A percentile compares a stretch with the other conserved stretches of the same genome.
Conservation (phyloP, 768 basidiomycete species). For the Podaxis sp. region DNA sequence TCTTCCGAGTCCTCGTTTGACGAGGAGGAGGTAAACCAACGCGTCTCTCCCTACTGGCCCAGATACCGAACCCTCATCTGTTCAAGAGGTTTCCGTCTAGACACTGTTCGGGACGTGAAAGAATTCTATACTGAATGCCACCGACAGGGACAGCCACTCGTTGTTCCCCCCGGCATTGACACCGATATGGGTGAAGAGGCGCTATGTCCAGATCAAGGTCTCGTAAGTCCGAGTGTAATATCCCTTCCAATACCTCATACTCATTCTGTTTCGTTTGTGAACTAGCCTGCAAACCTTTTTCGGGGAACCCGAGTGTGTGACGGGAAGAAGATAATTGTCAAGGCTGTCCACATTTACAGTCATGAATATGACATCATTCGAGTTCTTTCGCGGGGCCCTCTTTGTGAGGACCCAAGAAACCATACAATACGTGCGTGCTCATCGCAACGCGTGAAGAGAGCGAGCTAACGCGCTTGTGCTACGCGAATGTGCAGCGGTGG, state of each 20-base stretch:
- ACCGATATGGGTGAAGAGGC: slow-evolving; percentile 49
- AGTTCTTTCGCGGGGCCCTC: slow-evolving; percentile 49
- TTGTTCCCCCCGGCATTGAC: slow-evolving; percentile 29
- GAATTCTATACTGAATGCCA: slow-evolving; percentile 42
- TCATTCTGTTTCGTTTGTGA: slow-evolving; percentile 14
- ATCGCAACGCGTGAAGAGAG: background rate
- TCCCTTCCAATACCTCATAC: slow-evolving; percentile 2
- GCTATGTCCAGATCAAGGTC: slow-evolving; percentile 69
- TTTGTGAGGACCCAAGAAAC: slow-evolving; percentile 64
- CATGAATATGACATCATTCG: slow-evolving; percentile 63
- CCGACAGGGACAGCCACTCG: slow-evolving; percentile 23
- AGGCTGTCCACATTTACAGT: slow-evolving; percentile 65
- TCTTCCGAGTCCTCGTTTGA: slow-evolving; percentile 54
- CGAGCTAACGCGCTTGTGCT: background rate
- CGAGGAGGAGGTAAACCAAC: slow-evolving; percentile 59
- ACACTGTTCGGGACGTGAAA: slow-evolving; percentile 69
- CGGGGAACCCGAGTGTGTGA: slow-evolving; percentile 57
- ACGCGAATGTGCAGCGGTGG: slow-evolving; percentile 47
- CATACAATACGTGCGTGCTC: slow-evolving; percentile 69
- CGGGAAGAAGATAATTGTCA: slow-evolving; percentile 57
- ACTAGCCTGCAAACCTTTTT: slow-evolving; percentile 71
- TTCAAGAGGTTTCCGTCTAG: slow-evolving; percentile 57
- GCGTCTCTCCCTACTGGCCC: slow-evolving; percentile 63
- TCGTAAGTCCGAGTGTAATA: slow-evolving; percentile 48
- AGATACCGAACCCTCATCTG: slow-evolving; percentile 49